Percentiles rank a stretch among this genome's conserved stretches.
Conservation (phyloP, 352 stramenopile species). For the Phytophthora agathidicida region DNA sequence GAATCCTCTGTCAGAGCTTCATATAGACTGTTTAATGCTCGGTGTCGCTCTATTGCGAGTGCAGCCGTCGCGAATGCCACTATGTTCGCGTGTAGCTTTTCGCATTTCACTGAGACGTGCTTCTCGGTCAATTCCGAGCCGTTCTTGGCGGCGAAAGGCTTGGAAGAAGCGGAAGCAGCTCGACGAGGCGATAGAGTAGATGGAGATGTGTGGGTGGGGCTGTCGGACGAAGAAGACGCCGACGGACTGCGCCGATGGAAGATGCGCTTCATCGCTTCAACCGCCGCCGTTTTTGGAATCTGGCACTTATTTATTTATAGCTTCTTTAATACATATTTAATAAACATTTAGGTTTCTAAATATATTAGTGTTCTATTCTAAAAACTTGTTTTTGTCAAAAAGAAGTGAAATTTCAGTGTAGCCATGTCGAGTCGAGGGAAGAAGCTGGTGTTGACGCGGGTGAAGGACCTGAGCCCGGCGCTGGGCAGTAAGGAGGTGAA, state of each 20-base stretch:
- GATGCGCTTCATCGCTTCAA: slow-evolving; percentile 57
- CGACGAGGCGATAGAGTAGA: slow-evolving; percentile 2
- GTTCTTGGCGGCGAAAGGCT: slow-evolving; percentile 5
- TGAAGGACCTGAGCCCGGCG: slow-evolving; percentile 77
- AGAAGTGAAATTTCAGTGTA: no score
- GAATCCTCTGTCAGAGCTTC: not conserved
- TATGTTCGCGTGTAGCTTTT: slow-evolving; percentile 17
- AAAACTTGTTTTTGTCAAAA: no score
- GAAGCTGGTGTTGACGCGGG: slow-evolving; percentile 57
- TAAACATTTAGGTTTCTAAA: no score
- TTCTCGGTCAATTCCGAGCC: slow-evolving; percentile 6
- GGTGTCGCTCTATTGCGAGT: not conserved
- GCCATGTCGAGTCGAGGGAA: slow-evolving; percentile 46
- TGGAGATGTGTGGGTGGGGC: not conserved
- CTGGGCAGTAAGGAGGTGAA: slow-evolving; percentile 69
- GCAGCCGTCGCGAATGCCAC: slow-evolving; percentile 21
- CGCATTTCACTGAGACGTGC: not conserved
- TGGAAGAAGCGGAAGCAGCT: slow-evolving; percentile 14
- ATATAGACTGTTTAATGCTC: slow-evolving; percentile 8
- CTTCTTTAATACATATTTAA: no score
- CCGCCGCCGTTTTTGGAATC: slow-evolving; percentile 13
- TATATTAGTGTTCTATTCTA: no score
- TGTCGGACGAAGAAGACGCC: slow-evolving; percentile 16
- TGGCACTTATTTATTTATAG: no score
- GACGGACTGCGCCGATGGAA: slow-evolving; percentile 46